A percentile compares a stretch with the other conserved stretches of the same genome.
Evolutionary conservation across 2,329 filamentous ascomycete genomes (phyloP).

Genomic region (Graphiopsis chlorocephala): DNA sequence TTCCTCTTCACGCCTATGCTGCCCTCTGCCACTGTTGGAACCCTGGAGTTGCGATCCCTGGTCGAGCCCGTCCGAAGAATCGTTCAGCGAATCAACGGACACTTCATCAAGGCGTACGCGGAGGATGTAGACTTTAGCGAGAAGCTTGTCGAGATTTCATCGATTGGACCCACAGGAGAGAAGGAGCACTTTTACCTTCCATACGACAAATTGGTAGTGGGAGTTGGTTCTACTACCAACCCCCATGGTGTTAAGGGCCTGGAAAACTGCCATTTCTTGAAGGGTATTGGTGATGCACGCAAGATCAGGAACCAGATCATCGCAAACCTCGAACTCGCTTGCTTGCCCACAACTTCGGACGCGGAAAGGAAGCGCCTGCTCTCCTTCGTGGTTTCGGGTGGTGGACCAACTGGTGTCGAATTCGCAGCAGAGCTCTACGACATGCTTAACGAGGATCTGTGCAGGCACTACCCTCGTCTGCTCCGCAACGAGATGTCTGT

Average conservation of each 20-base stretch:
- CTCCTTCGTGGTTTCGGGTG: slow-evolving; percentile 94
- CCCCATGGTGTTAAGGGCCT: slow-evolving; percentile 93
- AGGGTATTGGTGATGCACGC: slow-evolving; percentile 89
- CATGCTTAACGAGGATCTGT: slow-evolving; percentile 91
- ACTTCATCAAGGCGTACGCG: slow-evolving; percentile 84
- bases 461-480: slow-evolving; percentile 77
- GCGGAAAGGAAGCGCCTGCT: slow-evolving; percentile 82
- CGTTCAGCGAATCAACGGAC: slow-evolving; percentile 71
- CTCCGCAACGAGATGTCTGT: slow-evolving; percentile 97
- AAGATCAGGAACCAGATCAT: slow-evolving; percentile 85
- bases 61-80: slow-evolving; percentile 92
- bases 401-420: slow-evolving; percentile 93
- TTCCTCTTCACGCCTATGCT: slow-evolving; percentile 99
- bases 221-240: slow-evolving; percentile 88
- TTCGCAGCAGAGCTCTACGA: slow-evolving; percentile 97
- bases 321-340: slow-evolving; percentile 84
- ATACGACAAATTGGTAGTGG: slow-evolving; percentile 94
- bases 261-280: slow-evolving; percentile 90
- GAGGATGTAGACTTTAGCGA: slow-evolving; percentile 89
- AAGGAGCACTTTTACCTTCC: slow-evolving; percentile 85
- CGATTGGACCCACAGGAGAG: slow-evolving; percentile 67
- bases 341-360: slow-evolving; percentile 86
- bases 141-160: slow-evolving; percentile 84
- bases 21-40: slow-evolving; percentile 93
- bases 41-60: slow-evolving; percentile 82